Conservation (phyloP, 306 rosid species). For the Glycine latifolia region DNA sequence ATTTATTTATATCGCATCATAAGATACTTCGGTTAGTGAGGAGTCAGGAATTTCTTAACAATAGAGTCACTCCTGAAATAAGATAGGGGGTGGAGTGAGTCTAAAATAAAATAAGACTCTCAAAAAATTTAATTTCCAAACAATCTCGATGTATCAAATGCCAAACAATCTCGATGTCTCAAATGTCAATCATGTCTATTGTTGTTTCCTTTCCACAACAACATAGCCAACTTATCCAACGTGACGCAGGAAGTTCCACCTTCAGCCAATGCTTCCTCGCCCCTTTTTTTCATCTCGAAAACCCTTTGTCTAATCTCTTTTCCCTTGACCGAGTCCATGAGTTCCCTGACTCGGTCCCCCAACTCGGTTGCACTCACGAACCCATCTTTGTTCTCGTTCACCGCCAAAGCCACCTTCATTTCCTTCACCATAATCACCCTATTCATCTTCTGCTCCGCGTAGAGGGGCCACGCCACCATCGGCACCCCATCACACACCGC, state of each 20-base stretch:
- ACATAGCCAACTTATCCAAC: background rate
- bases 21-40: too few relatives aligned
- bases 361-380: conserved; percentile 53
- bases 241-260: conserved; percentile 35
- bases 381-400: conserved; percentile 49
- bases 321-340: conserved; percentile 41
- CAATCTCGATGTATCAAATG: too few relatives aligned
- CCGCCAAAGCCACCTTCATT: conserved; percentile 54
- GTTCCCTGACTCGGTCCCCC: conserved; percentile 43
- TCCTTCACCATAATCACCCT: conserved; percentile 56
- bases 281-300: conserved; percentile 28
- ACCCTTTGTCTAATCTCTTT: conserved; percentile 35
- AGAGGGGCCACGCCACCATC: conserved; percentile 64
- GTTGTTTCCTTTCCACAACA: too few relatives aligned
- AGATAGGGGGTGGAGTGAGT: too few relatives aligned
- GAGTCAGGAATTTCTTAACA: too few relatives aligned
- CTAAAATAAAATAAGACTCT: too few relatives aligned
- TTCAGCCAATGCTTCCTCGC: conserved; percentile 17
- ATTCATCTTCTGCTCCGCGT: conserved; percentile 67
- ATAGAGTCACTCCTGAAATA: too few relatives aligned
- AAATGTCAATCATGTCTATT: too few relatives aligned
- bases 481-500: conserved; percentile 51
- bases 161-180: too few relatives aligned
- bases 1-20: too few relatives aligned
- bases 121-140: too few relatives aligned